Evolutionary conservation across 2,329 filamentous ascomycete genomes (phyloP), one percentile per base, ranked within the genome.

Genomic region (Didymella segeticola): DNA sequence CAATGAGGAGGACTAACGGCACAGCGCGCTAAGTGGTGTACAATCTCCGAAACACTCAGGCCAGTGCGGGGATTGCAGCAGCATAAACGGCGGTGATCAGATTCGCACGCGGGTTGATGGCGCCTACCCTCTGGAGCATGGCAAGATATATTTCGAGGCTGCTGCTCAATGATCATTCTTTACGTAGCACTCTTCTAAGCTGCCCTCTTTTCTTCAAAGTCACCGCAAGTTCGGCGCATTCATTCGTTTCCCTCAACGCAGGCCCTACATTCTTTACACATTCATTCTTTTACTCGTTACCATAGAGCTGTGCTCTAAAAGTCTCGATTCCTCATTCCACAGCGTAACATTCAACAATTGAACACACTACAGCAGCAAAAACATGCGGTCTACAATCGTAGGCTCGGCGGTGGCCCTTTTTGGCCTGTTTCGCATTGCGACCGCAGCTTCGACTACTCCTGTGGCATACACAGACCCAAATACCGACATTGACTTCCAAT

Each of bases 181-280:
- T 20, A n/a, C 43, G 36, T 36, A 56, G 36, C 53, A 48, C 47
- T 34, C 43, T 36, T 29, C 43, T 46, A 14, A 39, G 41, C 37
- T 47, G 36, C 36, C 43, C 50, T 50, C 9, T 30, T 29, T 53
- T 17, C 47, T 49, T 58, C 45, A 11, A 43, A 43, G 31, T 58
- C 46, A 36, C 47, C 51, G 51, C 55, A 45, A 54, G 56, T 23
- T 55, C 51, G 51, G 56, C 56, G 43, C 48, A 51, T 43, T 49
- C 56, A 12, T 58, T 58, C 56, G 25, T 56, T 57, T 48, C 41
- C 37, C 47, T 54, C 29, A 31, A 39, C 33, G 45, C 37, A 38
- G 55, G 55, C 55, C 15, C 52, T 52, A 56, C 53, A 52, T 56
- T 56, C 53, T 56, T 56, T 47, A 38, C 25, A 57, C 38, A 43